Evolutionary conservation across 2,329 filamentous ascomycete species (phyloP).

Genomic region (Diaporthe aspalathi): DNA sequence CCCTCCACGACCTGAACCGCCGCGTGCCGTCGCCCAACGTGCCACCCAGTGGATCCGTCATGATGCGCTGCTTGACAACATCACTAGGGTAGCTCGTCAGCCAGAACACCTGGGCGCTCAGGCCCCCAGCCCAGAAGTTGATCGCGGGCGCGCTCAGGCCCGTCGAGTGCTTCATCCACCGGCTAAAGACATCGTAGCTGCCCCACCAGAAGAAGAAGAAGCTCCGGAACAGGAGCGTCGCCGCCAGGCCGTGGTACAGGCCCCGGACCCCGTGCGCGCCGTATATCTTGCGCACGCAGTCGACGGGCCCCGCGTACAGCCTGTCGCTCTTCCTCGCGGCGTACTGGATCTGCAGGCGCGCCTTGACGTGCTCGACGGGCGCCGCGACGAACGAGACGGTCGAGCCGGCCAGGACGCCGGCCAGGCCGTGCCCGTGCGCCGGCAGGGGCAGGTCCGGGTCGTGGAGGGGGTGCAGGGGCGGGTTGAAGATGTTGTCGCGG

Average conservation of each 20-base stretch:
- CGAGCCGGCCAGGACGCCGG: constrained; percentile 85
- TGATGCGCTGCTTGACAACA: constrained; percentile 94
- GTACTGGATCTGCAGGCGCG: constrained; percentile 94
- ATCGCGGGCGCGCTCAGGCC: constrained; percentile 79
- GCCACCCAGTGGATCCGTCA: constrained; percentile 91
- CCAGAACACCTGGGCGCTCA: constrained; percentile 96
- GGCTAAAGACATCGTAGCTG: constrained; percentile 88
- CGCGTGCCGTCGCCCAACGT: constrained; percentile 73
- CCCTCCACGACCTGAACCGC: constrained; percentile 79
- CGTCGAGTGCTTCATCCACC: constrained; percentile 74
- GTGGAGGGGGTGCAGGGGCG: constrained; percentile 50
- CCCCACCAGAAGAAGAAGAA: constrained; percentile 99
- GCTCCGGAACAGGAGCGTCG: constrained; percentile 87
- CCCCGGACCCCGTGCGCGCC: constrained; percentile 79
- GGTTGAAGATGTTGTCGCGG: constrained; percentile 81
- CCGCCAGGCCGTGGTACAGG: constrained; percentile 85
- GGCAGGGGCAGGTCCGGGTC: constrained; percentile 67
- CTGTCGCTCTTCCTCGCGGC: constrained; percentile 80
- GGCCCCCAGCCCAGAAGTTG: constrained; percentile 97
- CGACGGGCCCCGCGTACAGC: constrained; percentile 86
- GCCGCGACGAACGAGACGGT: constrained; percentile 95
- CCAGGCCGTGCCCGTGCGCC: constrained; percentile 84
- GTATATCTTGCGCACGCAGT: constrained; percentile 80
- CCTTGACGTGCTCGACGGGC: constrained; percentile 92
- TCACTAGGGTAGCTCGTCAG: constrained; percentile 90